Base-by-base conservation (phyloP, 2,329 filamentous ascomycete genomes). In the Emericellopsis cladophorae region DNA sequence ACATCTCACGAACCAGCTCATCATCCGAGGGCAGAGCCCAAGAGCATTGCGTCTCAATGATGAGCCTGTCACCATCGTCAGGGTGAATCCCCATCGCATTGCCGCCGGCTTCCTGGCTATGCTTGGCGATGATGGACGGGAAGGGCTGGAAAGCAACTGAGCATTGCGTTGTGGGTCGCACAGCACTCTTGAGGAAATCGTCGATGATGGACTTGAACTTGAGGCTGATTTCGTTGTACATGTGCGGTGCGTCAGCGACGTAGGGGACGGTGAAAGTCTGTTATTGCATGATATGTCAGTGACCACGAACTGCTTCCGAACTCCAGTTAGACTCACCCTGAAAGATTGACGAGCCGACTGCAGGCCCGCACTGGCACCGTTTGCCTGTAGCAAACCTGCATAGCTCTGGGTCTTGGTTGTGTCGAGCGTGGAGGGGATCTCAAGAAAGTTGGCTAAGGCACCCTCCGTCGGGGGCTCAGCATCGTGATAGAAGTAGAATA, bases 401-500 rank as follows among this genome's bases (percentile, higher is more conserved):
- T 32, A 32, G 31, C 11, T 12, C 31, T 32, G 31, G 11, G 31
- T 12, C 31, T 32, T 32, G 31, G 11, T 12, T 12, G 31, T 32
- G 15, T 32, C 31, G 4, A 32, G 31, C 11, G 31, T 32, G 11
- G 31, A 32, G 11, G 31, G 31, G 46, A 62, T 62, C 7, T 46
- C 18, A 14, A 36, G 11, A 32, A 61, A 58, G 22, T 55, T 47
- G 11, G 54, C 54, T n/a, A 61, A 56, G 4, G 33, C 7, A 5
- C 41, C 41, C 4, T 18, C 46, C 8, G 45, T 54, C 8, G 61
- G 60, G 4, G 54, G 55, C 10, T 42, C 47, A 4, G 54, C 48
- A 1, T 52, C 57, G 18, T 57, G 49, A 40, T 61, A 61, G 46
- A 59, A 61, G 44, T 54, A 56, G 45, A 57, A 61, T 7, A 60